phyloP scores from a whole-genome alignment of 495 filamentous ascomycete genomes.

The Penicillium riverlandense region DNA sequence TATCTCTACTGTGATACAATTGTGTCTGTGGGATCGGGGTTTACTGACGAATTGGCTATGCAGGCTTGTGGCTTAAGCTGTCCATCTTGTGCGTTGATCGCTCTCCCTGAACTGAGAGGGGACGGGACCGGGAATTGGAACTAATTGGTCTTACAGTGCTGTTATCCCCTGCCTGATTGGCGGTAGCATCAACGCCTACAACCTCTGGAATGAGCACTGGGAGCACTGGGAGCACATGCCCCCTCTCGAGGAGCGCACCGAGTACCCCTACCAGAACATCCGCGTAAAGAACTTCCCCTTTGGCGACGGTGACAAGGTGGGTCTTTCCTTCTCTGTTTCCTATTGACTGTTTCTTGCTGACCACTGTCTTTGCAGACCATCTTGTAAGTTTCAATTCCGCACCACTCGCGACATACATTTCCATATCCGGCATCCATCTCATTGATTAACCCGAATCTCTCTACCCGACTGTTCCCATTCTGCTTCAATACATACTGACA shows the following conservation, averaged over 20 bases:
- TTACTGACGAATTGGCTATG: constrained; percentile 28
- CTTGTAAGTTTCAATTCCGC: constrained; percentile 51
- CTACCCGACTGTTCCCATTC: neutral
- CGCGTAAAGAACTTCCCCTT: constrained; percentile 83
- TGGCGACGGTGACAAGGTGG: constrained; percentile 89
- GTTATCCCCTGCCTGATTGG: constrained; percentile 63
- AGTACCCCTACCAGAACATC: constrained; percentile 95
- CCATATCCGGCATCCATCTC: neutral
- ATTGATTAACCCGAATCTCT: neutral
- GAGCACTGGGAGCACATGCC: constrained; percentile 84
- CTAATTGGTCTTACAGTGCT: constrained; percentile 39
- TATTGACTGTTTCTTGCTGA: constrained; percentile 21
- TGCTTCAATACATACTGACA: constrained; percentile 11
- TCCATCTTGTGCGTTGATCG: constrained; percentile 68
- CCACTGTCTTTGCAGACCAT: constrained; percentile 36
- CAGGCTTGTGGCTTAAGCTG: constrained; percentile 91
- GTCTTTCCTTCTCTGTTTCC: constrained; percentile 16
- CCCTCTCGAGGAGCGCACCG: constrained; percentile 75
- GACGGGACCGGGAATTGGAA: neutral
- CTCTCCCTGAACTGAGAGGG: too few species aligned
- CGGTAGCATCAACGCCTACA: constrained; percentile 71
- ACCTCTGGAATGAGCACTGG: constrained; percentile 91
- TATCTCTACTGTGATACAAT: constrained; percentile 1
- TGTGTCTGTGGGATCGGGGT: neutral
- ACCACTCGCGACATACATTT: neutral